phyloP scores from a whole-genome alignment of 2,329 filamentous ascomycete species.

The Epichloe aotearoae region DNA sequence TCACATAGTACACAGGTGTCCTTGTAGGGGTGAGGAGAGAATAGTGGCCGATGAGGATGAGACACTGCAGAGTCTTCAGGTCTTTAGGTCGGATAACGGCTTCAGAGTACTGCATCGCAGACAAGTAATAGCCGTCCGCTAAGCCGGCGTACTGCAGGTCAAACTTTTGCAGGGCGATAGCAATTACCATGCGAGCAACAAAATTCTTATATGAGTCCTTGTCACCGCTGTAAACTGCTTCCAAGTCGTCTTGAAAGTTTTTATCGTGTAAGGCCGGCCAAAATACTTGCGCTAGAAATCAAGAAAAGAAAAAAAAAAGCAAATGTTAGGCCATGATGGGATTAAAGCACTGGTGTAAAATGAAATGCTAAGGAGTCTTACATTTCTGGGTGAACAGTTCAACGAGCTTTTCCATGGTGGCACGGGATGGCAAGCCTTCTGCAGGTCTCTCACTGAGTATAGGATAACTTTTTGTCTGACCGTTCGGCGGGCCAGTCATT shows the following conservation, averaged over 20 bases:
- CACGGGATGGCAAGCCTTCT: slow-evolving; percentile 56
- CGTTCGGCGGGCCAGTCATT: slow-evolving; percentile 35
- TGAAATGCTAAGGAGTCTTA: slow-evolving; percentile 22
- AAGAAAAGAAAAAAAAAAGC: not conserved
- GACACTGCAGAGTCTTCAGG: slow-evolving; percentile 77
- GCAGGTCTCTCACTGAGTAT: slow-evolving; percentile 79
- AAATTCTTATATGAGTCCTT: slow-evolving; percentile 77
- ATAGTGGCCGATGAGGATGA: slow-evolving; percentile 78
- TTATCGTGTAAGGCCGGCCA: slow-evolving; percentile 79
- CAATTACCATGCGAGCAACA: slow-evolving; percentile 78
- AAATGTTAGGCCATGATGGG: not conserved
- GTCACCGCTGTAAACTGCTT: slow-evolving; percentile 67
- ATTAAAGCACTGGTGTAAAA: not conserved
- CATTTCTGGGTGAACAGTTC: slow-evolving; percentile 79
- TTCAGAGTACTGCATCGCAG: slow-evolving; percentile 75
- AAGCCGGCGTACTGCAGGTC: slow-evolving; percentile 82
- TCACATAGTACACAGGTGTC: slow-evolving; percentile 85
- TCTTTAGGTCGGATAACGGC: slow-evolving; percentile 79
- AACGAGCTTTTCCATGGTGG: slow-evolving; percentile 64
- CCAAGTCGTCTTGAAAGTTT: slow-evolving; percentile 59
- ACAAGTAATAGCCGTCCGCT: slow-evolving; percentile 88
- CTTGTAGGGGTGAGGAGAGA: slow-evolving; percentile 84
- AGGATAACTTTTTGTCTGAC: slow-evolving; percentile 74
- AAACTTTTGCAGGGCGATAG: slow-evolving; percentile 87
- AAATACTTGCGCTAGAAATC: slow-evolving; percentile 61